Base-by-base conservation (phyloP, 2,329 filamentous ascomycete species). In the Ceratocystis papillata region DNA sequence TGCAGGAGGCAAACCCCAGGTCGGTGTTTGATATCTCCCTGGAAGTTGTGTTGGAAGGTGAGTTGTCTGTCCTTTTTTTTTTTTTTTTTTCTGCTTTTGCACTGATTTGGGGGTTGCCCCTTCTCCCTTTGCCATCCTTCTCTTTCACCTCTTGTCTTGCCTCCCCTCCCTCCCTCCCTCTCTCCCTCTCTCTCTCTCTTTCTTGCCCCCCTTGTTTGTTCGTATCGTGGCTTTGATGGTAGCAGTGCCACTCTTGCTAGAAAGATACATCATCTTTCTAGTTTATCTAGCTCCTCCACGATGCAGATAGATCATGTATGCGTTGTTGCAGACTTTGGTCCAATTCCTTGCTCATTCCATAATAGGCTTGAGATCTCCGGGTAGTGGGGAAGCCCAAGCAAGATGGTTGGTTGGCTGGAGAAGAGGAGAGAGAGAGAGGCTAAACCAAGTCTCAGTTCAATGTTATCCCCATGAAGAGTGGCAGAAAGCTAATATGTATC, bases 11-110 rank as follows among this genome's bases (percentile, higher is more conserved):
- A 22, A 48, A 57, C 12, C 28, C 63, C 20, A 63, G 65, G 15
- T 67, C 66, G n/a, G 69, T 69, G 60, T 57, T 68, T 62, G 65
- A 68, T 53, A 62, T 68, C 53, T 57, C 63, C 22, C 61, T 69
- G 6, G 65, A 70, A 64, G 69, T 69, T 8, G 53, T 63, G 10
- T 63, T 70, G 37, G 60, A 68, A 37, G 65, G 67, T 68, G 63
- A 65, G 67, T 69, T 62, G 28, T 59, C 55, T 37, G 55, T 59
- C 55, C 8, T 20, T 59, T 12, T 37, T 1, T 59, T 8, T 55
- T 55, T 41, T 45, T 62, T n/a, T 22, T 12, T 8, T 50, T 22
- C 2, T 8, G 6, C 28, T 37, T 28, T 65, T 17, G 30, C 20
- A 28, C 28, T 30, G 17, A n/a, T n/a, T 62, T 33, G 37, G 4